Percentiles rank a stretch among this genome's conserved stretches.
Conservation (phyloP, 805 yeast genomes). For the Candida manassasensis region DNA sequence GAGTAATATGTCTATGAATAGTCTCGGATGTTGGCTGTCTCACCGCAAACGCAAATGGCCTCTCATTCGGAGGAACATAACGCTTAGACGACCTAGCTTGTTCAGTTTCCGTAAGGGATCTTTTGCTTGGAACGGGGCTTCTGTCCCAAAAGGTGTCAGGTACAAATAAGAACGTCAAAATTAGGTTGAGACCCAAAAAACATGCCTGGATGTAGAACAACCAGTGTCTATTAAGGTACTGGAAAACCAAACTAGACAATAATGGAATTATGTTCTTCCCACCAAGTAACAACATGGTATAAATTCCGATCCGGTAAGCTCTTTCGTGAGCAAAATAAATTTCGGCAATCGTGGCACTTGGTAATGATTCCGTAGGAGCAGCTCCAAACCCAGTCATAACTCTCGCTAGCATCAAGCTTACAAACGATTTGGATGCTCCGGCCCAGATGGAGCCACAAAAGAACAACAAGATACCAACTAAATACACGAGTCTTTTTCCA, state of each 20-base stretch:
- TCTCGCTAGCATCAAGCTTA: slow-evolving; percentile 53
- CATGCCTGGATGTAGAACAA: slow-evolving; percentile 55
- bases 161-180: slow-evolving; percentile 47
- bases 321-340: slow-evolving; percentile 58
- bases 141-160: slow-evolving; percentile 67
- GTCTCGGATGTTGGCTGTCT: slow-evolving; percentile 3
- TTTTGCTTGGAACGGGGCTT: slow-evolving; percentile 44
- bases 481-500: slow-evolving; percentile 55
- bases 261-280: slow-evolving; percentile 59
- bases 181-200: slow-evolving; percentile 43
- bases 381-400: slow-evolving; percentile 57
- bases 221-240: slow-evolving; percentile 52
- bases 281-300: slow-evolving; percentile 54
- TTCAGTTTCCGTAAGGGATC: slow-evolving; percentile 44
- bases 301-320: slow-evolving; percentile 55
- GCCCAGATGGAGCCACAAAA: slow-evolving; percentile 53
- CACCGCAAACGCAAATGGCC: slow-evolving; percentile 29
- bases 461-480: slow-evolving; percentile 44
- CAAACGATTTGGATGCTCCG: slow-evolving; percentile 45
- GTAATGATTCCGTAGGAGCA: slow-evolving; percentile 57
- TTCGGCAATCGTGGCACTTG: slow-evolving; percentile 58
- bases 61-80: slow-evolving; percentile 19
- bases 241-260: slow-evolving; percentile 49
- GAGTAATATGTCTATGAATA: slow-evolving; percentile 5
- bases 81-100: slow-evolving; percentile 36